These are phyloP conservation scores for Rhododendron molle DNA, from an alignment of 148 eudicot species.

Conservation along the genomic window DNA sequence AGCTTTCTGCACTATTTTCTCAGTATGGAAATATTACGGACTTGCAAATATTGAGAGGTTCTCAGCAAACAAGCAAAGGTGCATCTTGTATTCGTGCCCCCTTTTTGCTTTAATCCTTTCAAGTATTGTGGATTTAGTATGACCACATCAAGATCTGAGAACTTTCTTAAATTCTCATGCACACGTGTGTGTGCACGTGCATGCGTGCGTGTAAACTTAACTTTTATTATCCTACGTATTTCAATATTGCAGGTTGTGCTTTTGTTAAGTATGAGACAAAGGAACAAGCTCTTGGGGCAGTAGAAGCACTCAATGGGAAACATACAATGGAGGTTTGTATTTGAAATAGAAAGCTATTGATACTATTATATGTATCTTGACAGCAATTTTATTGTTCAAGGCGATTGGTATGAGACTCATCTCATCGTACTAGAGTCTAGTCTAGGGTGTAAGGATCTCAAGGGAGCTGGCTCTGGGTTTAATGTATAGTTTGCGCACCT, in stretches of 20 bases:
- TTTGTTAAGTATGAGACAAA: constrained; percentile 91
- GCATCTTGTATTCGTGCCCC: constrained; percentile 1
- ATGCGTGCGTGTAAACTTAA: not conserved
- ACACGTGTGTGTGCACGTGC: not conserved
- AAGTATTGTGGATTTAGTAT: not conserved
- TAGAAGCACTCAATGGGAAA: constrained; percentile 83
- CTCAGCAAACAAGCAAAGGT: constrained; percentile 98
- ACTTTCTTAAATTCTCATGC: not conserved
- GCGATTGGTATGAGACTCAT: not conserved
- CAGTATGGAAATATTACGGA: constrained; percentile 80
- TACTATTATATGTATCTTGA: constrained; percentile 17
- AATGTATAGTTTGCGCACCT: not conserved
- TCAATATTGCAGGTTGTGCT: constrained; percentile 65
- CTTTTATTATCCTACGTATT: not conserved
- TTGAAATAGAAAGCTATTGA: not conserved
- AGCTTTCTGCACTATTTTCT: constrained; percentile 79
- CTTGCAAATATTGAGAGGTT: constrained; percentile 88
- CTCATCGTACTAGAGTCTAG: not conserved
- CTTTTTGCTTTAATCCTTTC: not conserved
- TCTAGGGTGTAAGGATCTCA: not conserved
- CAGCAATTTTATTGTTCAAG: not conserved
- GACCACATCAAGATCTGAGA: constrained; percentile 2
- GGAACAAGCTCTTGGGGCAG: constrained; percentile 91
- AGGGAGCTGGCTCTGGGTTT: not conserved
- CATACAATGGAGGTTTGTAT: constrained; percentile 82